phyloP scores from a whole-genome alignment of 495 filamentous ascomycete genomes.

The Bombardia bombarda region DNA sequence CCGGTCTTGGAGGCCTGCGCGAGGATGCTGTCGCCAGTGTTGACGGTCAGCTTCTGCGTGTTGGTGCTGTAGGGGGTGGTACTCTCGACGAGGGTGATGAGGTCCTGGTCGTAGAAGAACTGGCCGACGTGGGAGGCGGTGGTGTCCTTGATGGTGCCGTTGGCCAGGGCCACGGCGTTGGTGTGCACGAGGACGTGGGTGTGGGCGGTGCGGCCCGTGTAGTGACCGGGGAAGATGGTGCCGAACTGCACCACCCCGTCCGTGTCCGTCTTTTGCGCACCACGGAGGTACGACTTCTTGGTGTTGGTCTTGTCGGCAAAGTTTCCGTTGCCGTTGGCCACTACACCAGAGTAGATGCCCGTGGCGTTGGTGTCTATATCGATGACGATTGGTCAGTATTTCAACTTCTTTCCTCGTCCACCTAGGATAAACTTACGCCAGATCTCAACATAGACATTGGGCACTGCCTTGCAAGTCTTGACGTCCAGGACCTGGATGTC shows the following conservation, averaged over 20 bases:
- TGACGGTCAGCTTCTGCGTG: conserved; percentile 39
- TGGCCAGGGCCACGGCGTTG: conserved; percentile 37
- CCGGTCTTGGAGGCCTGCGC: conserved; percentile 36
- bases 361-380: conserved; percentile 29
- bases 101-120: conserved; percentile 51
- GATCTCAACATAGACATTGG: conserved; percentile 50
- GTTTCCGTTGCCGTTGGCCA: conserved; percentile 19
- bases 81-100: conserved; percentile 44
- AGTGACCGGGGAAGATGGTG: conserved; percentile 50
- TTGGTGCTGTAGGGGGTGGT: conserved; percentile 48
- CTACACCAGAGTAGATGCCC: conserved; percentile 50
- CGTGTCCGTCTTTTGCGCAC: conserved; percentile 40
- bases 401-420: too few relatives aligned
- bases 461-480: conserved; percentile 49
- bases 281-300: conserved; percentile 42
- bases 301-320: conserved; percentile 11
- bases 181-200: conserved; percentile 21
- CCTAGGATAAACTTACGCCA: conserved; percentile 31
- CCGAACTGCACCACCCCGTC: conserved; percentile 45
- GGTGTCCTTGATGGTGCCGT: conserved; percentile 41
- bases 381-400: background rate
- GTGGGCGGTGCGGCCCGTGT: conserved; percentile 27
- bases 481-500: conserved; percentile 55
- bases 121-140: conserved; percentile 46
- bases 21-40: conserved; percentile 36